Base-by-base conservation (phyloP, 2,329 filamentous ascomycete genomes). In the Clarireedia sp. region DNA sequence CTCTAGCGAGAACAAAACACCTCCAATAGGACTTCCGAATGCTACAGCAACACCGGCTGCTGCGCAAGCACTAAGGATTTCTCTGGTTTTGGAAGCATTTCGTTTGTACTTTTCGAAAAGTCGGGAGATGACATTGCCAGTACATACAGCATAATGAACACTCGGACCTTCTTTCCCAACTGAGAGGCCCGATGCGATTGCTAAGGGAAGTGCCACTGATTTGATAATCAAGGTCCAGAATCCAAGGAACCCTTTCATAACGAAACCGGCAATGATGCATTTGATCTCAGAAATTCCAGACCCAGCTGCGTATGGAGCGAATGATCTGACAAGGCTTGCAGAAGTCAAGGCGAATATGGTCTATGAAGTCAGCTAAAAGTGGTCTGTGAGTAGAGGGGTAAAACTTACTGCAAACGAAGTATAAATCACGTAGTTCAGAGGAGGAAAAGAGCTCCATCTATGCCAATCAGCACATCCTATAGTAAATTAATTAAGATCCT, bases 241-340 rank as follows among this genome's bases (percentile, higher is more conserved):
- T 19, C 92, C 90, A 16, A 99, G 78, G 67, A 99, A 99, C 0
- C 91, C 94, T 72, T 97, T 96, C 94, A 99, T 99, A 49, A 97
- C 89, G 69, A 99, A 99, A 3, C 94, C 94, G 4, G 92, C 94
- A 67, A 99, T 96, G 68, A 99, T 97, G 72, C 90, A 96, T 72
- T 99, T 99, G 78, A 99, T 99, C 74, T 99, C 94, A 12, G 90
- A 96, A 57, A 99, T 99, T 41, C 94, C 94, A 12, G 90, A 96
- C 16, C 94, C 94, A 36, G 94, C 94, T 10, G 94, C 94, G 69
- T 99, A 99, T 0, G 94, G 94, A 4, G 94, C 91, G 71, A 94
- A 97, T 1, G 83, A 84, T 69, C 90, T 94, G 67, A 99, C 94
- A 41, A 99, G 77, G 38, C 80, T 84, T 0, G 91, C 91, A 2